Evolutionary conservation across 1,284 basidiomycete genomes (phyloP), one percentile per base, ranked within the genome.

Genomic region (Trichosporon faecale): DNA sequence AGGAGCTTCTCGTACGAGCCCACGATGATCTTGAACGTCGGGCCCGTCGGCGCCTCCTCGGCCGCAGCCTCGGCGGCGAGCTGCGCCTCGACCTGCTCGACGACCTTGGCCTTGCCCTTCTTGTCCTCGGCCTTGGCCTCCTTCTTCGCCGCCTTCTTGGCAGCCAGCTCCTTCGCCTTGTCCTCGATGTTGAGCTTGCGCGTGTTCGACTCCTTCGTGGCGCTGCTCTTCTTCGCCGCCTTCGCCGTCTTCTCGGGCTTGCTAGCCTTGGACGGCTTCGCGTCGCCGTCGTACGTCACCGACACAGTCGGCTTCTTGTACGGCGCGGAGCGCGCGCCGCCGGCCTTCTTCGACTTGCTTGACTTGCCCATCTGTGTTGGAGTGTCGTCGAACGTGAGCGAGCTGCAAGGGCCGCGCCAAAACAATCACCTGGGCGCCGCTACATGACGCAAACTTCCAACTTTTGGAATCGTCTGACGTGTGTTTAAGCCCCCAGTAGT

Each of bases 1-100:
- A 98, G 87, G 11, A 98, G 86, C 77, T 96, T 95, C 86, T 99
- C 96, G 83, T 98, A 98, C 11, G 94, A 92, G 0, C 96, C 96
- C 0, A 90, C 91, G 35, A 98, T 86, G 73, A 98, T 85, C 82
- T 93, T 91, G 86, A 97, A 97, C 2, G 88, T 88, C n/a, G 76
- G 55, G 9, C 57, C 57, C 16, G 65, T 52, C 35, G 70, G 44
- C 29, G 67, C 61, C 9, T 37, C 35, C 35, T 37, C 35, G 35
- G 12, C 11, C 35, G 11, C 35, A 14, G 12, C 11, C 16, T 70
- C 35, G 55, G n/a, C 35, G 25, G 40, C 63, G 46, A 25, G 55
- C 71, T 49, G 49, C 3, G 27, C 64, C 4, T 21, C 23, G 23
- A 14, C 68, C 29, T 29, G 21, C 8, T 57, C 49, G 37, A 63